Evolutionary conservation across 805 yeast genomes (phyloP).

Genomic region (Candida jianshihensis): DNA sequence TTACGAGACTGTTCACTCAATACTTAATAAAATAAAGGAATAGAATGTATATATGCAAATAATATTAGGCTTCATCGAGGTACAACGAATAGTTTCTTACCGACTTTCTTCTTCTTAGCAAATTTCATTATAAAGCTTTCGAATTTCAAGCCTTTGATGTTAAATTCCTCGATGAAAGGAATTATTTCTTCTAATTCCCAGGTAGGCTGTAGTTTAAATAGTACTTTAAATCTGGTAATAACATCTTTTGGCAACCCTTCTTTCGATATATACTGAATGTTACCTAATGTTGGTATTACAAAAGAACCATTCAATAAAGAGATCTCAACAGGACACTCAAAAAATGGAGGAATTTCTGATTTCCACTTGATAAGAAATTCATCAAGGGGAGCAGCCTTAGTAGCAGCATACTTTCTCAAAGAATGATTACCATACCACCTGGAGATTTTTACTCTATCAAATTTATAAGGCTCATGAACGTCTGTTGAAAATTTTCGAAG

Average conservation of each 20-base stretch:
- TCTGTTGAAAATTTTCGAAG: slow-evolving; percentile 37
- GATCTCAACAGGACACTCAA: slow-evolving; percentile 53
- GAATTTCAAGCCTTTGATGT: slow-evolving; percentile 42
- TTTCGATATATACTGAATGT: slow-evolving; percentile 48
- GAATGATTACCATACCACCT: slow-evolving; percentile 59
- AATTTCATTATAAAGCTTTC: slow-evolving; percentile 58
- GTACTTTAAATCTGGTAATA: slow-evolving; percentile 38
- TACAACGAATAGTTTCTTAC: slow-evolving; percentile 32
- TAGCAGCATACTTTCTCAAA: slow-evolving; percentile 31
- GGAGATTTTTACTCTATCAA: slow-evolving; percentile 40
- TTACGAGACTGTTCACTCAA: slow-evolving; percentile 51
- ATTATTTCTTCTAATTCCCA: slow-evolving; percentile 60
- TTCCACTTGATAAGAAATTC: slow-evolving; percentile 64
- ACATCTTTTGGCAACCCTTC: slow-evolving; percentile 42
- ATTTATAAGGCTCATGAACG: slow-evolving; percentile 21
- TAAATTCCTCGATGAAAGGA: slow-evolving; percentile 58
- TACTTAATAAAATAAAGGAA: slow-evolving; percentile 4
- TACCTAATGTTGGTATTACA: slow-evolving; percentile 37
- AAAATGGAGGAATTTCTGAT: slow-evolving; percentile 53
- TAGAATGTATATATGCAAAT: background rate
- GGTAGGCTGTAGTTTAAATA: slow-evolving; percentile 45
- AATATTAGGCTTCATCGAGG: slow-evolving; percentile 20
- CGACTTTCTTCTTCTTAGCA: slow-evolving; percentile 47
- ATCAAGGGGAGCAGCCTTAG: slow-evolving; percentile 27
- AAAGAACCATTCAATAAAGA: slow-evolving; percentile 48